These are phyloP conservation scores for Rhododendron mucronatum DNA, from an alignment of 148 eudicot species.

Conservation along the genomic window DNA sequence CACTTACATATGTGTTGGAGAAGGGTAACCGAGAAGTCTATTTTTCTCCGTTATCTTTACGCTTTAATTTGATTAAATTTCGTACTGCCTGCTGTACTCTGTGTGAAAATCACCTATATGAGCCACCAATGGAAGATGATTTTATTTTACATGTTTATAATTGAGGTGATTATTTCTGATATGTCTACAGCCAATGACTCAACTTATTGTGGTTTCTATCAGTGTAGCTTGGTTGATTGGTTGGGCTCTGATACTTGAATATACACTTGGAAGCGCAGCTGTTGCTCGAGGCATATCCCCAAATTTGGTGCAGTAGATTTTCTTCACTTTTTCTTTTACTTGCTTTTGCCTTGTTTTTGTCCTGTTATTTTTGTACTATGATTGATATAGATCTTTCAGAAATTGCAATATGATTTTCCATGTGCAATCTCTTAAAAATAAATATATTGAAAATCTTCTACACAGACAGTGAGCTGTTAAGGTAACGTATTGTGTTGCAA, in stretches of 20 bases:
- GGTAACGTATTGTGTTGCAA: not conserved
- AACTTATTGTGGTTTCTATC: conserved; percentile 7
- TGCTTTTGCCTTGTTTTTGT: not conserved
- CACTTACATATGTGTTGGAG: conserved; percentile 65
- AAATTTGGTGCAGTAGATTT: conserved; percentile 41
- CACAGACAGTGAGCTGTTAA: not conserved
- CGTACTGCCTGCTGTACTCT: not conserved
- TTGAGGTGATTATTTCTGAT: not conserved
- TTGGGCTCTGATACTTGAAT: conserved; percentile 64
- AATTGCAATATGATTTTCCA: not conserved
- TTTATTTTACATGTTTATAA: not conserved
- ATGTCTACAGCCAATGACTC: not conserved
- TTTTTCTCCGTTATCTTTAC: not conserved
- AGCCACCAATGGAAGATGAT: not conserved
- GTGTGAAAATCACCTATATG: not conserved
- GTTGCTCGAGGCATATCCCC: conserved; percentile 74
- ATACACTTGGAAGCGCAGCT: conserved; percentile 62
- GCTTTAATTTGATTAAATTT: not conserved
- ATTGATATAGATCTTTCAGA: not conserved
- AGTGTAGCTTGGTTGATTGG: conserved; percentile 68
- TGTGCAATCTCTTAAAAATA: not conserved
- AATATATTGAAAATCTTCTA: not conserved
- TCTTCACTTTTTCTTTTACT: not conserved
- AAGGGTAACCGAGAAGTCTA: conserved; percentile 37
- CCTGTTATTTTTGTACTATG: not conserved